Evolutionary conservation across 805 yeast species (phyloP).

Genomic region (Yarrowia hollandica): DNA sequence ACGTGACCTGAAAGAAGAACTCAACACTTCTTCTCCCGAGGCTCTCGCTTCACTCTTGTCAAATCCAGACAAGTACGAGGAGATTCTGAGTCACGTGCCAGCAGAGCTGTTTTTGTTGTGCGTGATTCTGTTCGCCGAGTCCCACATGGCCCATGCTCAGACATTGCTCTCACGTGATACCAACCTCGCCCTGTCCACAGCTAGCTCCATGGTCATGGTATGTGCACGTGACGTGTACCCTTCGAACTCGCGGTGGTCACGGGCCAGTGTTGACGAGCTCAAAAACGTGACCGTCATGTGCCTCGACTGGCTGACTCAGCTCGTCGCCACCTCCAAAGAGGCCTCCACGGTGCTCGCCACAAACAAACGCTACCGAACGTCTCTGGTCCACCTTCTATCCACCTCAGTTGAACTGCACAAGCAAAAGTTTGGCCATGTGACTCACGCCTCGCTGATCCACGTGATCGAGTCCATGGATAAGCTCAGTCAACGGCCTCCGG

Average conservation of each 20-base stretch:
- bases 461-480: slow-evolving; percentile 13
- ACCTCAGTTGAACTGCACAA: not conserved
- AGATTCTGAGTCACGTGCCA: not conserved
- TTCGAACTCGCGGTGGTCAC: not conserved
- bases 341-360: not conserved
- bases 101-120: slow-evolving; percentile 2
- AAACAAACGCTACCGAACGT: slow-evolving; percentile 14
- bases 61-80: not conserved
- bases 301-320: slow-evolving; percentile 2
- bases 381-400: slow-evolving; percentile 6
- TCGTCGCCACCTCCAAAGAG: not conserved
- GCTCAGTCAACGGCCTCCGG: slow-evolving; percentile 3
- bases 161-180: not conserved
- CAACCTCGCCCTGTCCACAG: slow-evolving; percentile 4
- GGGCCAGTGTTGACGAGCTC: not conserved
- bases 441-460: slow-evolving; percentile 2
- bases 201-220: slow-evolving; percentile 5
- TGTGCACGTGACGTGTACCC: slow-evolving; percentile 14
- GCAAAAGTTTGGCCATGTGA: slow-evolving; percentile 6
- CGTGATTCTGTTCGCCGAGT: not conserved
- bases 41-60: not conserved
- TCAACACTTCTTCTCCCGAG: not conserved
- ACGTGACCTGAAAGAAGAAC: not conserved
- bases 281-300: slow-evolving; percentile 6
- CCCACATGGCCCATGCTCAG: not conserved